These are phyloP conservation scores for Nakaseomyces glabratus DNA, from an alignment of 1,139 yeast species.

Conservation along the genomic window DNA sequence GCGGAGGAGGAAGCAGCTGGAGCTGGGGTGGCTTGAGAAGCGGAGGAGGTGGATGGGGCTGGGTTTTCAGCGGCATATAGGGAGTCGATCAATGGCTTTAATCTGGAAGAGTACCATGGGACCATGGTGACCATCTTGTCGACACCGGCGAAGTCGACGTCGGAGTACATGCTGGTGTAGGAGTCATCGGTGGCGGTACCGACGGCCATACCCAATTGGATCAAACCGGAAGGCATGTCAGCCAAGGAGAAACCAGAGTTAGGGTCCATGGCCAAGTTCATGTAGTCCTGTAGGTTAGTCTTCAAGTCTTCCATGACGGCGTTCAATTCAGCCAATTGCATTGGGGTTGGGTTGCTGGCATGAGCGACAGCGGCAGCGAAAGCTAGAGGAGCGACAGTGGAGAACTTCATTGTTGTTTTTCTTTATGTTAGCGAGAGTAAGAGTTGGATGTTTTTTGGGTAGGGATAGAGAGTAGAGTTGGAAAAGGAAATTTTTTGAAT, in stretches of 20 bases:
- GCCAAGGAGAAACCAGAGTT: constrained; percentile 8
- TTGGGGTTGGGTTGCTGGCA: constrained; percentile 3
- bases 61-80: background rate
- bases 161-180: constrained; percentile 30
- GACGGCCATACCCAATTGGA: constrained; percentile 6
- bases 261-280: constrained; percentile 5
- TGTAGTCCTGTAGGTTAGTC: constrained; percentile 7
- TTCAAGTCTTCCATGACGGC: constrained; percentile 7
- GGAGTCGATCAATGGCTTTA: constrained; percentile 3
- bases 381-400: constrained; percentile 5
- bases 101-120: constrained; percentile 36
- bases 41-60: constrained; percentile 1
- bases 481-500: too few relatives aligned
- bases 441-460: background rate
- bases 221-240: constrained; percentile 7
- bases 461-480: background rate
- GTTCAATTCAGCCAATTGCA: constrained; percentile 8
- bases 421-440: constrained; percentile 6
- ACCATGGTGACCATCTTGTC: constrained; percentile 31
- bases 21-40: constrained; percentile 2
- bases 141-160: constrained; percentile 22
- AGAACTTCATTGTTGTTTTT: constrained; percentile 2
- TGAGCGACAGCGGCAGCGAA: constrained; percentile 4
- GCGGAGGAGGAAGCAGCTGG: background rate
- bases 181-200: constrained; percentile 9